Conservation (phyloP, 305 asterid genomes). For the Fraxinus albicans region DNA sequence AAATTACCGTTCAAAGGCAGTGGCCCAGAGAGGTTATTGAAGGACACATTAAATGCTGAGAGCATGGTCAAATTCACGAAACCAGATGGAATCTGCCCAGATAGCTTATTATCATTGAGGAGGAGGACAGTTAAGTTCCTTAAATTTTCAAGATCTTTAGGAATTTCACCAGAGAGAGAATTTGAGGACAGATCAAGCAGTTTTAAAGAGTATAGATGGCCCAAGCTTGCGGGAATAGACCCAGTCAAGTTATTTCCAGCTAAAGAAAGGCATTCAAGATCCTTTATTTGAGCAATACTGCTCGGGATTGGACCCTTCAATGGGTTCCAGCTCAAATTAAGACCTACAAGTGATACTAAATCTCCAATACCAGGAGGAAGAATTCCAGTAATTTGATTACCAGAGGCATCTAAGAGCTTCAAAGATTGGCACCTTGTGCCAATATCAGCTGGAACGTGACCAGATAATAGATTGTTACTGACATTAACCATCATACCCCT, state of each 20-base stretch:
- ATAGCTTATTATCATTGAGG: constrained; percentile 43
- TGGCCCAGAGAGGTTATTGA: constrained; percentile 53
- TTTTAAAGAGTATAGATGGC: constrained; percentile 32
- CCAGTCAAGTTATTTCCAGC: constrained; percentile 50
- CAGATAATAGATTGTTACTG: constrained; percentile 37
- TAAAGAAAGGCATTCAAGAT: constrained; percentile 38
- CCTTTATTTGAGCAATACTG: constrained; percentile 36
- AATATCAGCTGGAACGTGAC: constrained; percentile 38
- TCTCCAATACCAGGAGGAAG: constrained; percentile 38
- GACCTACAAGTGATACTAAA: constrained; percentile 39
- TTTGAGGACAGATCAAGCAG: constrained; percentile 49
- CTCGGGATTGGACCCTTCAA: constrained; percentile 42
- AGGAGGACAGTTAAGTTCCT: constrained; percentile 39
- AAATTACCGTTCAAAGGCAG: constrained; percentile 34
- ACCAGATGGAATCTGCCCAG: constrained; percentile 45
- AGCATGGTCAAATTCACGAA: constrained; percentile 35
- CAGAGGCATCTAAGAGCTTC: constrained; percentile 42
- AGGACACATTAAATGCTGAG: constrained; percentile 38
- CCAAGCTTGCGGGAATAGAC: constrained; percentile 40
- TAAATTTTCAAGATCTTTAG: constrained; percentile 39
- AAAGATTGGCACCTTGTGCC: constrained; percentile 38
- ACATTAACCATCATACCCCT: constrained; percentile 40
- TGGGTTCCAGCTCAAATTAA: constrained; percentile 43
- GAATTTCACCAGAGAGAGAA: constrained; percentile 43
- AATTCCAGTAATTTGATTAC: constrained; percentile 39